Conservation (phyloP, 768 basidiomycete genomes). For the Kwoniella newhampshirensis region DNA sequence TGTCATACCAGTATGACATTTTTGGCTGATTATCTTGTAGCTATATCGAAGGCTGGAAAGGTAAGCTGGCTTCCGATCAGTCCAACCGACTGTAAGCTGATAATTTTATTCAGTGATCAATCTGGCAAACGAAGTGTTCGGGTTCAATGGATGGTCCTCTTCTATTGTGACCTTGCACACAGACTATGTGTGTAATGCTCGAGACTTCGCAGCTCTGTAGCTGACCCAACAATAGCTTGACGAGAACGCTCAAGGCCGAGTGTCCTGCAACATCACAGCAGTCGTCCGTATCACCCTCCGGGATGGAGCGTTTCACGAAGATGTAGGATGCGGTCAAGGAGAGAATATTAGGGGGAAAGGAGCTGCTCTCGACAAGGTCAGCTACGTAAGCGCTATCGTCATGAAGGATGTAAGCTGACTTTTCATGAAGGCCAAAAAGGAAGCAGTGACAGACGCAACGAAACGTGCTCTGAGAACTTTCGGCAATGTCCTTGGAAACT, state of each 20-base stretch:
- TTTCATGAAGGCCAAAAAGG: constrained; percentile 84
- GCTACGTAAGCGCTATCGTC: constrained; percentile 24
- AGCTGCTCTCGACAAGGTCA: constrained; percentile 84
- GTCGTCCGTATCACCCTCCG: constrained; percentile 80
- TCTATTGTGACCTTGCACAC: constrained; percentile 69
- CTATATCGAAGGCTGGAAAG: constrained; percentile 92
- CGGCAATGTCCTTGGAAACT: constrained; percentile 92
- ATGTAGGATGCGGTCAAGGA: constrained; percentile 82
- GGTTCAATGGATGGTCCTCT: constrained; percentile 94
- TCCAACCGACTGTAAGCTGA: background rate
- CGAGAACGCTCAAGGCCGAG: constrained; percentile 63
- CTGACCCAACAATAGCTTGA: constrained; percentile 57
- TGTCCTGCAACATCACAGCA: constrained; percentile 71
- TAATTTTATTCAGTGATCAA: constrained; percentile 68
- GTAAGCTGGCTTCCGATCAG: constrained; percentile 29
- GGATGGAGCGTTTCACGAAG: constrained; percentile 88
- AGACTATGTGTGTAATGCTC: constrained; percentile 48
- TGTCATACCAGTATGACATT: background rate
- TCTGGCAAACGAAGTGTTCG: constrained; percentile 96
- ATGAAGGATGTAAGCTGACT: constrained; percentile 6
- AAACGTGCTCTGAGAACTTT: constrained; percentile 90
- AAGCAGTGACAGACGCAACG: constrained; percentile 90
- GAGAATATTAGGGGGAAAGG: constrained; percentile 86
- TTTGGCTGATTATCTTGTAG: constrained; percentile 25
- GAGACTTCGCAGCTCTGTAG: constrained; percentile 22